These are phyloP conservation scores for Euphorbia lathyris DNA, from an alignment of 345 rosid genomes.

Conservation along the genomic window DNA sequence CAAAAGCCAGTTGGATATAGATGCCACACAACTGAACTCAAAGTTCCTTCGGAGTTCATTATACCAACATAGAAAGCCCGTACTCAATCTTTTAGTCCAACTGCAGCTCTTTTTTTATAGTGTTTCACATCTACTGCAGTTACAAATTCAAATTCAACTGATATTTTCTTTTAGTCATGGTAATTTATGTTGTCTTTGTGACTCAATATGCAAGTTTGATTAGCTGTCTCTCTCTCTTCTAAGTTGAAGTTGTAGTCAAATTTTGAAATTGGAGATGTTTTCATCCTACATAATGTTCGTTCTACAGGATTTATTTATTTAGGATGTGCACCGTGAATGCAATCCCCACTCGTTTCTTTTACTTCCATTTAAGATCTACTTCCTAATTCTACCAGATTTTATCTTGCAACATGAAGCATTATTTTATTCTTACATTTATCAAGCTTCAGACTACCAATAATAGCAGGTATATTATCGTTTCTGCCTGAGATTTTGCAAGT, in stretches of 20 bases:
- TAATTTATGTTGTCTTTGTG: background rate
- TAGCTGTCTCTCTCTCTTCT: background rate
- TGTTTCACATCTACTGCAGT: too few relatives aligned
- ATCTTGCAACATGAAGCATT: background rate
- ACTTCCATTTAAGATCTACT: background rate
- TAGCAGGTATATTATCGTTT: background rate
- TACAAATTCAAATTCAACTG: too few relatives aligned
- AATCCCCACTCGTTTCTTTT: background rate
- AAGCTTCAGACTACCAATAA: background rate
- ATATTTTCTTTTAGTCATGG: background rate
- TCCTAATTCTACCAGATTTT: background rate
- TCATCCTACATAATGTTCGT: too few relatives aligned
- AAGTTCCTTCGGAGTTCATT: too few relatives aligned
- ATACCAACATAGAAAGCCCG: too few relatives aligned
- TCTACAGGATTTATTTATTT: too few relatives aligned
- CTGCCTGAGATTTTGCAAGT: background rate
- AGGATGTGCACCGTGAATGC: background rate
- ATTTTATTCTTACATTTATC: background rate
- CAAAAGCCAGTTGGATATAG: background rate
- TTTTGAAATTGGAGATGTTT: background rate
- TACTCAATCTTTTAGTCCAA: background rate
- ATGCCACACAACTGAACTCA: background rate
- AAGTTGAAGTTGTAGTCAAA: constrained; percentile 1
- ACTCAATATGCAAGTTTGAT: background rate
- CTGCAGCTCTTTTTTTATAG: background rate